Base-by-base conservation (phyloP, 306 rosid genomes). In the Leucaena leucocephala region DNA sequence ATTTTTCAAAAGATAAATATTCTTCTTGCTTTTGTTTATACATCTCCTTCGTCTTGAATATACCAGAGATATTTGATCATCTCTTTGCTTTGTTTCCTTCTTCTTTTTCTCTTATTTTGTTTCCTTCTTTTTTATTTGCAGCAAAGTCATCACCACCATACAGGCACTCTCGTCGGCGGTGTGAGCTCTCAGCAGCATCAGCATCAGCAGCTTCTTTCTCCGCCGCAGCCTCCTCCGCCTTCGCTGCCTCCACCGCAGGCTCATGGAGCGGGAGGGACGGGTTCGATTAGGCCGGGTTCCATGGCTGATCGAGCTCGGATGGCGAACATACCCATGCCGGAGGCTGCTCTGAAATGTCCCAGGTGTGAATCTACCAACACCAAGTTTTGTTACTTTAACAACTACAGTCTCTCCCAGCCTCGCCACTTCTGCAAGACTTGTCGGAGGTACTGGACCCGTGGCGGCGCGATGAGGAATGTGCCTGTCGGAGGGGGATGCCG, bases 371-470 rank as follows among this genome's bases (percentile, higher is more conserved):
- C 98, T 50, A 81, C 85, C 0, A 93, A 93, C 86, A 93, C 98
- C 8, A 93, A 93, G 34, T 93, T 93, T 57, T 93, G 98, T 15
- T 93, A 93, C 89, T 91, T 90, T 89, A 93, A 93, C 90, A 93
- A 93, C 76, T 91, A 93, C 77, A 93, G 92, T 77, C 93, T 90
- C 81, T 82, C 93, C 22, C 98, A 93, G 48, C 98, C 98, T 17
- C 82, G 98, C 21, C 90, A 91, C 80, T 91, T 91, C 71, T 93
- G 98, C 93, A 93, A 93, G 62, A 81, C 92, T 11, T 93, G 98
- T 76, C 87, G 90, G 84, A 88, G 98, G 91, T 93, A 93, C 65
- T 93, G 98, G 98, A 93, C 98, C 45, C 90, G 89, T 74, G 97
- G 97, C 66, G 98, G 98, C 8, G 85, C 94, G 38, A 86, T 94